Base-by-base conservation (phyloP, 768 basidiomycete genomes). In the Baorangia bicolor region DNA sequence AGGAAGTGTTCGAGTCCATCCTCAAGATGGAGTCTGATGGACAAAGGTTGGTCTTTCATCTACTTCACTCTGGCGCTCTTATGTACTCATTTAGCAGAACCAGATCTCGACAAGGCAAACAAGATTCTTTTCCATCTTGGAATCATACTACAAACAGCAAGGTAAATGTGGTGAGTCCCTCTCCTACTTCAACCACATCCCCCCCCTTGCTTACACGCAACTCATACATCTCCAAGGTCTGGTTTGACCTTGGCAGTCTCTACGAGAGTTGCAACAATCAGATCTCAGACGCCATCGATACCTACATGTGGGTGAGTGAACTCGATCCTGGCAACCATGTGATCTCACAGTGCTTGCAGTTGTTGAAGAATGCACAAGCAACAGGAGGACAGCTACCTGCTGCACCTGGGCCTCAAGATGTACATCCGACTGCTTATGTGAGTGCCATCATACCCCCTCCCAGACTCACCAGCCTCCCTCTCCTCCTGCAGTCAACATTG, bases 121-220 rank as follows among this genome's bases (percentile, higher is more conserved):
- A 96, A 99, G 70, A 97, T 99, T 61, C 86, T 96, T 33, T 99
- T 98, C 78, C 86, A 96, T 38, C 81, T 99, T 16, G 96, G 96
- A 31, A 98, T 99, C 68, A 99, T 99, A n/a, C 59, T 98, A 98
- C 81, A 98, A 99, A 77, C 95, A 98, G 69, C 95, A 98, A 69
- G 86, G 89, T 65, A 97, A 98, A 75, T 97, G 93, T 64, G 76
- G 84, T 1, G 90, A 94, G 18, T 90, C 87, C 12, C 80, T 98
- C 4, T 81, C 83, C 49, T 98, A 96, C 75, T 98, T 98, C 77
- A 91, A 94, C 67, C 91, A 92, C 68, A 98, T 99, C 61, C 86
- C 98, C 51, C 89, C n/a, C 25, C 53, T 47, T 33, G n/a, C n/a
- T n/a, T n/a, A n/a, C n/a, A n/a, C n/a, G n/a, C 37, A 41, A 39